phyloP scores from a whole-genome alignment of 371 early-diverging fungal genomes.

The Mucor saturninus region DNA sequence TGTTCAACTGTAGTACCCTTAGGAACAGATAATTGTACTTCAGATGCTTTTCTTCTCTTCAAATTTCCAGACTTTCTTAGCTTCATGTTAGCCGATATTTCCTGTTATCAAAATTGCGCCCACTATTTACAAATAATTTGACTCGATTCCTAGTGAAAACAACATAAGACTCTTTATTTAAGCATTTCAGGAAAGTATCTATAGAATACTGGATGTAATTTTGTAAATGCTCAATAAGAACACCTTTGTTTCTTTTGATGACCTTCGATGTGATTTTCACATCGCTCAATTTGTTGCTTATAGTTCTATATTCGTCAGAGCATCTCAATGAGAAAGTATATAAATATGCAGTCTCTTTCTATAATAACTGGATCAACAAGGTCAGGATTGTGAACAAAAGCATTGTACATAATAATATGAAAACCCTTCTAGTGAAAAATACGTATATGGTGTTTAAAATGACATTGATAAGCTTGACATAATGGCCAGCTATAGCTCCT shows the following conservation, averaged over 20 bases:
- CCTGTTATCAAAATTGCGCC: slow-evolving; percentile 16
- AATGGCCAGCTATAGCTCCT: no score
- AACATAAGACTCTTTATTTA: slow-evolving; percentile 26
- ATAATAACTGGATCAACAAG: no score
- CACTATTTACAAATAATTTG: slow-evolving; percentile 29
- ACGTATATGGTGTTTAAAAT: no score
- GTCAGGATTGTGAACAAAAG: no score
- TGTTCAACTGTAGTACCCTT: slow-evolving; percentile 23
- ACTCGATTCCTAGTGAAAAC: slow-evolving; percentile 23
- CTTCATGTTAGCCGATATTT: slow-evolving; percentile 27
- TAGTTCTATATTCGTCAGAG: no score
- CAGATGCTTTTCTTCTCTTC: slow-evolving; percentile 25
- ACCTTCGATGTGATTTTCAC: slow-evolving; percentile 10
- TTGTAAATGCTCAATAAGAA: slow-evolving; percentile 25
- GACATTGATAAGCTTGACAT: no score
- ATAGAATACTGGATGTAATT: slow-evolving; percentile 26
- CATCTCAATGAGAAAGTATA: no score
- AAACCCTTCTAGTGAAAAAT: no score
- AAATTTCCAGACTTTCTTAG: slow-evolving; percentile 23
- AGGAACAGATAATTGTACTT: slow-evolving; percentile 22
- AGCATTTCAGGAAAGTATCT: slow-evolving; percentile 22
- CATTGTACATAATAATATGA: no score
- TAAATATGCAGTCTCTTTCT: no score
- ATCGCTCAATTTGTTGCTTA: background rate
- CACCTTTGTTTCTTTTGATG: slow-evolving; percentile 18